Base-by-base conservation (phyloP, 345 rosid genomes). In the Isatis tinctoria region DNA sequence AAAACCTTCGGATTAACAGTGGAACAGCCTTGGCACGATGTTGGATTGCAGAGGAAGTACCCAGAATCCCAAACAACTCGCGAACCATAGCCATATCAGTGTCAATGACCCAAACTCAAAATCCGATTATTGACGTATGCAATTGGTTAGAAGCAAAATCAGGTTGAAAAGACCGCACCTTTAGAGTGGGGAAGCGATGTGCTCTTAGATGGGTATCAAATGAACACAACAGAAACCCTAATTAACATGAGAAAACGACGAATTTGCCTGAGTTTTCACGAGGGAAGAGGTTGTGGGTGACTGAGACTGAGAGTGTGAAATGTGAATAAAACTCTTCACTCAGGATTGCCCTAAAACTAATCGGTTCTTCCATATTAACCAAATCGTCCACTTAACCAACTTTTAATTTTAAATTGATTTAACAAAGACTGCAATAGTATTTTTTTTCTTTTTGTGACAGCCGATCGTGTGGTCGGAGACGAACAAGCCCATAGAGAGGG, bases 1-100 rank as follows among this genome's bases (percentile, higher is more conserved):
- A 85, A 82, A 90, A 89, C 78, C 75, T 81, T 74, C 97, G 77
- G 60, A 60, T 53, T 12, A 58, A 6, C 45, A 59, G 20, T 60
- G 69, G 67, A 48, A 20, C 26, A 17, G 67, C 60, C 30, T 78
- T 74, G 30, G 70, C 26, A 28, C 62, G 66, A 39, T 43, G 52
- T 20, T 54, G 37, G 37, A 77, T 79, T 37, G 22, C 22, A 43
- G 10, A 11, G 0, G 33, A 56, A 56, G 60, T 43, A 26, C 59
- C 52, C 60, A 76, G 54, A 32, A 20, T 13, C 18, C 63, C 17
- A 43, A 36, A 69, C 13, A 44, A 32, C 39, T 20, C 70, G 11
- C 44, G 28, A 8, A 28, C 35, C 47, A 67, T 49, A 60, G 63
- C 43, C 69, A 75, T 60, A 16, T 74, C 26, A 73, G 49, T 54